Base-by-base conservation (phyloP, 164 flowering plant genomes). In the Sextonia rubra region DNA sequence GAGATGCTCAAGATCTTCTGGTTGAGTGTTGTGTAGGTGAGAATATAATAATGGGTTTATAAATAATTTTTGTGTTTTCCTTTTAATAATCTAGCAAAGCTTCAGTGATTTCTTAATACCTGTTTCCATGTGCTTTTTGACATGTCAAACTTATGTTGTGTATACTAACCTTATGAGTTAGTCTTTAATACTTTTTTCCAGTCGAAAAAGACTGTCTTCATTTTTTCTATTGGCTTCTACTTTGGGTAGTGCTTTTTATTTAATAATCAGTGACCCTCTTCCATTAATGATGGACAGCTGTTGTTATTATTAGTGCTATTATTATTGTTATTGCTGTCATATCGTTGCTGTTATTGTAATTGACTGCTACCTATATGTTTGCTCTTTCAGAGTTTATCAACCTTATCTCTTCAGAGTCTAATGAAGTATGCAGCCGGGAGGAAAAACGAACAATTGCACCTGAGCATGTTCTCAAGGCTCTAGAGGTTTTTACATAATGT, bases 11-110 rank as follows among this genome's bases (percentile, higher is more conserved):
- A 78, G 99, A 93, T 84, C 95, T 96, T 77, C 77, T 96, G 55
- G 95, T 93, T 70, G 98, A 96, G 77, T 96, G 99, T 80, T 96
- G 99, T 81, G 99, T 96, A 80, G 98, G 99, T 91, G 77, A 83
- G 94, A 55, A 67, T 12, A 18, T 2, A 64, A 64, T 64, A 64
- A 64, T 29, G 67, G 14, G 44, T 25, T 64, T 26, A 27, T 64
- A 12, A 29, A 52, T 18, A 14, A 11, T 52, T 52, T 52, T 52
- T 18, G 14, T 18, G 12, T 17, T 52, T 18, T 52, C 14, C 20
- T 18, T 18, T 3, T 14, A 52, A 3, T 14, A 14, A 52, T 52
- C 58, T 52, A 52, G 14, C 14, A 4, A 17, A 52, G 58, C 58
- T 52, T 52, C 58, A 11, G n/a, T 52, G 12, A 52, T 52, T 52